These are phyloP conservation scores for Lomentospora prolificans DNA, from an alignment of 2,329 filamentous ascomycete species.

Conservation along the genomic window DNA sequence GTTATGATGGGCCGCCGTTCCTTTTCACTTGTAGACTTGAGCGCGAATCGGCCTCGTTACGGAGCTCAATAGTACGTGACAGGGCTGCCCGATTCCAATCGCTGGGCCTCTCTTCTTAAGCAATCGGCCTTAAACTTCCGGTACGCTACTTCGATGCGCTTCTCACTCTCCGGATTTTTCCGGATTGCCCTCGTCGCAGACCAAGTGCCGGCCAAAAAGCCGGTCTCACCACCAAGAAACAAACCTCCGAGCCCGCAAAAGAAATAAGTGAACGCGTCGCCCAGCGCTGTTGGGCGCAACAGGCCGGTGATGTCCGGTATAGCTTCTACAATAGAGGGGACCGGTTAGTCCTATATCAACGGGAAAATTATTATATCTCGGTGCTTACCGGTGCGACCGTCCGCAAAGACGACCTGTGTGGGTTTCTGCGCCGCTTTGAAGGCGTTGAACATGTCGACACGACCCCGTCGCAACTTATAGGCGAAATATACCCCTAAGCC, in stretches of 20 bases:
- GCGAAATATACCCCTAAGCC: constrained; percentile 49
- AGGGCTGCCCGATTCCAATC: constrained; percentile 30
- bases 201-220: constrained; percentile 46
- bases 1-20: no score
- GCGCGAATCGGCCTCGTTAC: no score
- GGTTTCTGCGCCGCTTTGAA: constrained; percentile 54
- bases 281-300: constrained; percentile 45
- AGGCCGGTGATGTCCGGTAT: constrained; percentile 38
- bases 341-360: no score
- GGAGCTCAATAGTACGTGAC: background rate
- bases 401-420: constrained; percentile 49
- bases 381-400: constrained; percentile 43
- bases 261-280: constrained; percentile 53
- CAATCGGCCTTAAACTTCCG: constrained; percentile 52
- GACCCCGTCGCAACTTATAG: constrained; percentile 43
- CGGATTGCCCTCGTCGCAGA: constrained; percentile 43
- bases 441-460: constrained; percentile 49
- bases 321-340: background rate
- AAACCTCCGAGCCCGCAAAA: constrained; percentile 52
- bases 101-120: constrained; percentile 47
- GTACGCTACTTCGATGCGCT: constrained; percentile 54
- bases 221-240: constrained; percentile 55
- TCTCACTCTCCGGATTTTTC: constrained; percentile 39
- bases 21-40: no score
- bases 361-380: no score